Conservation (phyloP, 352 stramenopile species). For the Blastocystis sp. region DNA sequence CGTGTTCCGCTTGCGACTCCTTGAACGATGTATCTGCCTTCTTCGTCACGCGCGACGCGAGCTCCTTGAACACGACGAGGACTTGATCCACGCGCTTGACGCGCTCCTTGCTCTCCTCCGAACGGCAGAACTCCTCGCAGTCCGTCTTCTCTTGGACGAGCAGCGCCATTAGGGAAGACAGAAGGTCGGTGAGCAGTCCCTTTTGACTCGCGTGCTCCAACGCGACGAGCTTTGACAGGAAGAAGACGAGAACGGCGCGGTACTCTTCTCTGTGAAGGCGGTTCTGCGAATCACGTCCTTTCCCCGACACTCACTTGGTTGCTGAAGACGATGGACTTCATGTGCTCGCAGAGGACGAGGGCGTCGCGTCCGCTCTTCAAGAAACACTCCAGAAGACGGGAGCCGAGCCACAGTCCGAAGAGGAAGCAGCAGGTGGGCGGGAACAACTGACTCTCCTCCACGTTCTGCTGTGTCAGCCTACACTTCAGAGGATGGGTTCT, state of each 20-base stretch:
- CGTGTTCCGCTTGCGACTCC: background rate
- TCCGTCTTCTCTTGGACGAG: background rate
- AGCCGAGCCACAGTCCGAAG: slow-evolving; percentile 18
- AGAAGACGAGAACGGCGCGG: background rate
- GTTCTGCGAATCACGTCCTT: background rate
- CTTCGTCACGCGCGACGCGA: background rate
- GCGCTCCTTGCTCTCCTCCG: background rate
- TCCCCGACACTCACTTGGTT: background rate
- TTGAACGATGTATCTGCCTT: background rate
- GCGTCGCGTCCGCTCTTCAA: background rate
- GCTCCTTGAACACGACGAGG: slow-evolving; percentile 7
- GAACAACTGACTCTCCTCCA: background rate
- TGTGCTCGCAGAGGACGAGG: background rate
- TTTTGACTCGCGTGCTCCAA: background rate
- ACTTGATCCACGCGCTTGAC: background rate
- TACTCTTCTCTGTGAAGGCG: background rate
- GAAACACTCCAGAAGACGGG: background rate
- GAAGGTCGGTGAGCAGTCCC: background rate
- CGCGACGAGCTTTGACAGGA: background rate
- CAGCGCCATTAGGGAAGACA: background rate
- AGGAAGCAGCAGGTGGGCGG: slow-evolving; percentile 5
- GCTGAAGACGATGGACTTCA: slow-evolving; percentile 28
- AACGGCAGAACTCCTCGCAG: slow-evolving; percentile 1
- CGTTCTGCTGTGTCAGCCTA: background rate
- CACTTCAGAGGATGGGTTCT: background rate